Evolutionary conservation across 2,329 filamentous ascomycete genomes (phyloP), one percentile per base, ranked within the genome.

Genomic region (Fusarium humuli): DNA sequence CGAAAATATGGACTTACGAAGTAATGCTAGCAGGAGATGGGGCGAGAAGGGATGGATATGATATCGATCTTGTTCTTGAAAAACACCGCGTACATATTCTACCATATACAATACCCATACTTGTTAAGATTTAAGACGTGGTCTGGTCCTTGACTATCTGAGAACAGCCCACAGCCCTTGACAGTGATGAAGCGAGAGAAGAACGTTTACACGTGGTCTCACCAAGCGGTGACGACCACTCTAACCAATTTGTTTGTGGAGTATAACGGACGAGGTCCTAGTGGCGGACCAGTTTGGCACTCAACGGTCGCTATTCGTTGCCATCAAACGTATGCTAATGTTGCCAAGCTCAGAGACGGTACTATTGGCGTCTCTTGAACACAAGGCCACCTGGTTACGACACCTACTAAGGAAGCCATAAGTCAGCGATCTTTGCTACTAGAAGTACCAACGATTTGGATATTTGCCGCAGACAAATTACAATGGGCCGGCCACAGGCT

Each of bases 101-200:
- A 37, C 53, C 44, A 71, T 67, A 70, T 53, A 69, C 57, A 72
- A 67, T 70, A 72, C 65, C 69, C 65, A 69, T 65, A 71, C 61
- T 69, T 65, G 30, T 65, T 68, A 69, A 68, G 22, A 70, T 68
- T 37, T 55, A 40, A 47, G 52, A 57, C 45, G 44, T 58, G 40
- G n/a, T 16, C 25, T 12, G 18, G 30, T 32, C 32, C 27, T 54
- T 65, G 29, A 14, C 16, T 25, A 25, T 53, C 37, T 44, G 32
- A 57, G 12, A 23, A 29, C 20, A 22, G 46, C 10, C 25, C 47
- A 29, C 23, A 14, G 40, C 7, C 25, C 47, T 32, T 42, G 27
- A 25, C 10, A 34, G 27, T 22, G 5, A 12, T 16, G 18, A 32
- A 25, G 18, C 22, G 20, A 27, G 40, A 20, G 32, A 45, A 18